Evolutionary conservation across 1,284 basidiomycete genomes (phyloP).

Genomic region (Cerrena zonata): DNA sequence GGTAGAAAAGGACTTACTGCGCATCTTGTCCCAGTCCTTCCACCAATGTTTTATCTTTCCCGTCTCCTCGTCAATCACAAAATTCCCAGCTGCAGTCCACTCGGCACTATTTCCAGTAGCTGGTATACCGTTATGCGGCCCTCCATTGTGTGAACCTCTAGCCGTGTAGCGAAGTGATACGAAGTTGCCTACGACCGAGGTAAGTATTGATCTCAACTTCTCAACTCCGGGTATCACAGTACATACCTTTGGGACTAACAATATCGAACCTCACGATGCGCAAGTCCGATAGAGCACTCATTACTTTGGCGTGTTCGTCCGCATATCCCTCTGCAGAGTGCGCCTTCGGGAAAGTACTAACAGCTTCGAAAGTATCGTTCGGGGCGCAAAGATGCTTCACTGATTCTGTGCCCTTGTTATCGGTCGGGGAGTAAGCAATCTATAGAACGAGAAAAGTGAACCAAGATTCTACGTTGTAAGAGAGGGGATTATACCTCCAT

Average conservation of each 20-base stretch:
- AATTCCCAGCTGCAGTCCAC: slow-evolving; percentile 17
- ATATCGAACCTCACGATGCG: slow-evolving; percentile 16
- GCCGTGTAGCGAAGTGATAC: slow-evolving; percentile 15
- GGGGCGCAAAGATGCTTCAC: slow-evolving; percentile 12
- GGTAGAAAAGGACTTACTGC: slow-evolving; percentile 12
- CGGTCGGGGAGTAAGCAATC: slow-evolving; percentile 15
- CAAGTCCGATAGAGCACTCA: slow-evolving; percentile 14
- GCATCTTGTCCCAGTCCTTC: slow-evolving; percentile 19
- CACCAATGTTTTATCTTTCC: slow-evolving; percentile 15
- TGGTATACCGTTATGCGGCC: slow-evolving; percentile 12
- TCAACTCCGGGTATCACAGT: not conserved
- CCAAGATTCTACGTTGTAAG: not conserved
- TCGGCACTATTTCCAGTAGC: slow-evolving; percentile 12
- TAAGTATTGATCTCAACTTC: not conserved
- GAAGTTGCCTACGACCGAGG: slow-evolving; percentile 11
- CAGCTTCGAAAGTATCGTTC: slow-evolving; percentile 13
- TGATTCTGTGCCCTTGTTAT: slow-evolving; percentile 11
- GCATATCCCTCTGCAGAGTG: slow-evolving; percentile 15
- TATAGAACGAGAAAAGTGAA: not conserved
- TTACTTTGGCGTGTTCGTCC: slow-evolving; percentile 13
- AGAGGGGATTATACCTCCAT: slow-evolving; percentile 11
- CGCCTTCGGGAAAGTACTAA: slow-evolving; percentile 14
- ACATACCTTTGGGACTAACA: slow-evolving; percentile 13
- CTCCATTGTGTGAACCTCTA: slow-evolving; percentile 14
- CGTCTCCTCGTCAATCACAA: slow-evolving; percentile 13